Evolutionary conservation across 2,329 filamentous ascomycete genomes (phyloP).

Genomic region (Pseudocercospora eumusae): DNA sequence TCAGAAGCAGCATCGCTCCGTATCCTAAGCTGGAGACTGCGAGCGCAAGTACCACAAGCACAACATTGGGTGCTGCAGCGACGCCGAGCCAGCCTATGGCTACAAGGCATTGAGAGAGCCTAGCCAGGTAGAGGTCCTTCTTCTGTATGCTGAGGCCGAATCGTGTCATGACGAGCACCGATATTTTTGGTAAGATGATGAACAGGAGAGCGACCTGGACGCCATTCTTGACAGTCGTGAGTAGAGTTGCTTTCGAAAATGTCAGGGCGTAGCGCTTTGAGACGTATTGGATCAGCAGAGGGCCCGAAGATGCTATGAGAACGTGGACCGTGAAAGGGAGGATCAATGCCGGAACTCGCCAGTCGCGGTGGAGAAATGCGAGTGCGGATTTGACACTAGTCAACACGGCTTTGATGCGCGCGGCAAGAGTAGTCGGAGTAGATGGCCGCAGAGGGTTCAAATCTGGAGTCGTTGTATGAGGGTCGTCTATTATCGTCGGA

Average conservation of each 20-base stretch:
- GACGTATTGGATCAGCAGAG: constrained; percentile 56
- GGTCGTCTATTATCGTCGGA: not conserved
- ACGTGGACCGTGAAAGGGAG: constrained; percentile 36
- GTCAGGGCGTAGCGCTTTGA: constrained; percentile 55
- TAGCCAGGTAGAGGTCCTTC: constrained; percentile 39
- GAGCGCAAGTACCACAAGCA: constrained; percentile 42
- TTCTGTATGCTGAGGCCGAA: constrained; percentile 30
- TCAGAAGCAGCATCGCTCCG: constrained; percentile 49
- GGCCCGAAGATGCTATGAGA: constrained; percentile 30
- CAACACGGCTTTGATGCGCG: constrained; percentile 1
- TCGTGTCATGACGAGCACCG: constrained; percentile 25
- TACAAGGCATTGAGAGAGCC: constrained; percentile 34
- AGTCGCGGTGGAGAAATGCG: constrained; percentile 37
- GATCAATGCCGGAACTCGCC: constrained; percentile 38
- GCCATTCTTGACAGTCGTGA: constrained; percentile 37
- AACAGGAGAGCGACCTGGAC: constrained; percentile 38
- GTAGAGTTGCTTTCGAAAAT: constrained; percentile 41
- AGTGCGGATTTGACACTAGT: constrained; percentile 27
- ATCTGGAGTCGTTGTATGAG: not conserved
- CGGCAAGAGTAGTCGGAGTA: not conserved
- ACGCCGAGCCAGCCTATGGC: constrained; percentile 36
- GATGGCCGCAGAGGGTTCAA: not conserved
- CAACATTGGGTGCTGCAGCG: constrained; percentile 36
- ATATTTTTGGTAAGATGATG: constrained; percentile 37
- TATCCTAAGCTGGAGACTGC: constrained; percentile 50